phyloP scores from a whole-genome alignment of 306 rosid species.

The Elaeagnus macrophylla region DNA sequence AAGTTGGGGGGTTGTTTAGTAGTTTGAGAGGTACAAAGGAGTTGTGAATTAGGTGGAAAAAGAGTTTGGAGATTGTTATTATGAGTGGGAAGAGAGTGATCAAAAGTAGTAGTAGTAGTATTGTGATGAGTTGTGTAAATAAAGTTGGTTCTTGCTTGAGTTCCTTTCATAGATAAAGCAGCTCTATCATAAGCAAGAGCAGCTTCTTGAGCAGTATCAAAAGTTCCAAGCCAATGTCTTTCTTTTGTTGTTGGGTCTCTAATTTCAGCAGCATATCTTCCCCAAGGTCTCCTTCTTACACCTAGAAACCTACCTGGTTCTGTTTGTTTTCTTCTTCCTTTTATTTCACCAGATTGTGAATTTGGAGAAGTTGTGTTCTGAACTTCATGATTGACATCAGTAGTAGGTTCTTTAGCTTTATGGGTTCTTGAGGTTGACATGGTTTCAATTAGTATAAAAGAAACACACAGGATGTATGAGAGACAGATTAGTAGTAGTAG shows the following conservation, averaged over 20 bases:
- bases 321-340: slow-evolving; percentile 78
- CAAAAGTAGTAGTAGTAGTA: slow-evolving; percentile 32
- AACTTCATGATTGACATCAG: slow-evolving; percentile 37
- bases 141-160: slow-evolving; percentile 91
- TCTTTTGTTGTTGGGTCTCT: slow-evolving; percentile 97
- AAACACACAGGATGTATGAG: not conserved
- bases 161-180: slow-evolving; percentile 97
- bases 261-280: slow-evolving; percentile 94
- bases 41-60: slow-evolving; percentile 33
- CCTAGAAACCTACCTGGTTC: slow-evolving; percentile 96
- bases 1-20: slow-evolving; percentile 21
- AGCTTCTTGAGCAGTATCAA: slow-evolving; percentile 99
- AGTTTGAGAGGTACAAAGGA: slow-evolving; percentile 24
- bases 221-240: slow-evolving; percentile 97
- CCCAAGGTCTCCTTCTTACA: slow-evolving; percentile 93
- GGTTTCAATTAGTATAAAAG: slow-evolving; percentile 2
- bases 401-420: slow-evolving; percentile 46
- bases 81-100: slow-evolving; percentile 55
- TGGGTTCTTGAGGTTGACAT: slow-evolving; percentile 75
- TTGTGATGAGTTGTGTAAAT: slow-evolving; percentile 25
- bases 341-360: slow-evolving; percentile 49
- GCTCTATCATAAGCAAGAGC: slow-evolving; percentile 99
- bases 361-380: slow-evolving; percentile 46
- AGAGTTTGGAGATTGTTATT: slow-evolving; percentile 49
- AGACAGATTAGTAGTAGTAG: slow-evolving; percentile 7